Evolutionary conservation across 352 stramenopile species (phyloP).

Genomic region (Salisapilia sapeloensis): DNA sequence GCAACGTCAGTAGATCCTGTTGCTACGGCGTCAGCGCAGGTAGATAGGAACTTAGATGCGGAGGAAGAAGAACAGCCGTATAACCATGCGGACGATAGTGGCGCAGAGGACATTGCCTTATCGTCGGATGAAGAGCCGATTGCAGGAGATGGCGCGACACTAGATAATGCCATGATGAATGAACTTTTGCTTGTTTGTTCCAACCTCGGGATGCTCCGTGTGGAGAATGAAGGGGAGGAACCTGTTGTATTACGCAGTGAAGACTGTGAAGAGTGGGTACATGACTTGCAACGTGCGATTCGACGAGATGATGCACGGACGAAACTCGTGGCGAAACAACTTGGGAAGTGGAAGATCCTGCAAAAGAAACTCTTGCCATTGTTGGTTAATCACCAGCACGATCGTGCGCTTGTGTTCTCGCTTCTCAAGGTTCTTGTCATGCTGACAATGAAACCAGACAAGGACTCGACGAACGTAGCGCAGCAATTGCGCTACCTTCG

Average conservation of each 20-base stretch:
- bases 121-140: conserved; percentile 27
- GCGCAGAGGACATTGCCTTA: conserved; percentile 40
- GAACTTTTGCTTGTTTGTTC: conserved; percentile 79
- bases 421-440: conserved; percentile 84
- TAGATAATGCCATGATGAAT: conserved; percentile 75
- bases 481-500: conserved; percentile 67
- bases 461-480: conserved; percentile 62
- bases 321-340: conserved; percentile 64
- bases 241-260: conserved; percentile 70
- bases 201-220: conserved; percentile 67
- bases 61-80: conserved; percentile 6
- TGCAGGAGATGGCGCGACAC: conserved; percentile 9
- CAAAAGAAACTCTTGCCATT: conserved; percentile 79
- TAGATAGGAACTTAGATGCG: neutral
- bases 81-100: conserved; percentile 8
- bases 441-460: conserved; percentile 74
- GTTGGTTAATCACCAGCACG: conserved; percentile 74
- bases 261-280: conserved; percentile 69
- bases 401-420: conserved; percentile 72
- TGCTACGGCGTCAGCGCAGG: neutral
- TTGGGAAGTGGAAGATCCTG: conserved; percentile 77
- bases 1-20: neutral
- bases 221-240: conserved; percentile 24
- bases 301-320: conserved; percentile 67
- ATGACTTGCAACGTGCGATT: conserved; percentile 74